Evolutionary conservation across 1,139 yeast genomes (phyloP).

Genomic region (Petasospora rhodanensis): DNA sequence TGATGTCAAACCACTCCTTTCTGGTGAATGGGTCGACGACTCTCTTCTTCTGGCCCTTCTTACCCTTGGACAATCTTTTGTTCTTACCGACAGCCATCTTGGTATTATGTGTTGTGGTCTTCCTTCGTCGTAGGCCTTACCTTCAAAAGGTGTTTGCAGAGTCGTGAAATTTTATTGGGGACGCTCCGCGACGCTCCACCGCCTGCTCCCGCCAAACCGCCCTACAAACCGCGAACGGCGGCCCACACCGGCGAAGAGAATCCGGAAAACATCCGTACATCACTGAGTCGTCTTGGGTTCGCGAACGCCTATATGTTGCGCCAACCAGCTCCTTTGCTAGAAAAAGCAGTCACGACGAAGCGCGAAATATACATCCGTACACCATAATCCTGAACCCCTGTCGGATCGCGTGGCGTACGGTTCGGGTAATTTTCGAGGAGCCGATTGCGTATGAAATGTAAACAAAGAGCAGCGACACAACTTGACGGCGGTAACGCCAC

Average conservation of each 20-base stretch:
- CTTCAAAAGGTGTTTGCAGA: no score
- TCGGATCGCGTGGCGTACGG: no score
- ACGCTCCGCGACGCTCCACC: slow-evolving; percentile 7
- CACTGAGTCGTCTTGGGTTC: slow-evolving; percentile 6
- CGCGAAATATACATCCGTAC: no score
- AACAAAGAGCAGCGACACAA: no score
- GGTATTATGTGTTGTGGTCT: slow-evolving; percentile 20
- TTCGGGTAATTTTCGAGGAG: no score
- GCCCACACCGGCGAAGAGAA: no score
- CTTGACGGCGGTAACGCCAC: no score
- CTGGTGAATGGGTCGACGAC: slow-evolving; percentile 42
- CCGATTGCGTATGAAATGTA: slow-evolving; percentile 16
- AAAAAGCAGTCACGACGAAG: slow-evolving; percentile 6
- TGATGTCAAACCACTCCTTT: slow-evolving; percentile 92
- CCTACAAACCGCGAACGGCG: slow-evolving; percentile 1
- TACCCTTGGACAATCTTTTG: slow-evolving; percentile 93
- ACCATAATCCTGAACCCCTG: no score
- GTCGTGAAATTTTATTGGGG: slow-evolving; percentile 16
- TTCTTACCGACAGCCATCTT: slow-evolving; percentile 92
- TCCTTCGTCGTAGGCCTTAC: no score
- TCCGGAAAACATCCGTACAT: slow-evolving; percentile 15
- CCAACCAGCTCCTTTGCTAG: slow-evolving; percentile 1
- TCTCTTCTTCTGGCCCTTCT: slow-evolving; percentile 94
- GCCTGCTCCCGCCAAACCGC: no score
- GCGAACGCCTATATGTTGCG: slow-evolving; percentile 5